Conservation (phyloP, 345 rosid species). For the Camelina neglecta region DNA sequence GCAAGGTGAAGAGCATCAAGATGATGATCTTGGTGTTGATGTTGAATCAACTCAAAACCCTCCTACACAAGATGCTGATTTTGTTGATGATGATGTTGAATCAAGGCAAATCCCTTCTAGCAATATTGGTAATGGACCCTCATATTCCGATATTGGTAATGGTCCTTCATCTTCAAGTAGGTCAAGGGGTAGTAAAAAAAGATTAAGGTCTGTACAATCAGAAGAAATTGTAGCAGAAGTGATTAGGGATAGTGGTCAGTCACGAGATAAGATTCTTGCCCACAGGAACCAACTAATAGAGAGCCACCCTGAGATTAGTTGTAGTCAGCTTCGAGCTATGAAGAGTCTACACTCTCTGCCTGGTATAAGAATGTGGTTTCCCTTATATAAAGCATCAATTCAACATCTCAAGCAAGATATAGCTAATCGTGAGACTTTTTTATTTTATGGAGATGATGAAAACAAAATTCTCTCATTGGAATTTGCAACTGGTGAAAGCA, state of each 20-base stretch:
- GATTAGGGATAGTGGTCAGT: background rate
- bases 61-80: too few species aligned
- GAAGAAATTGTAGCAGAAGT: background rate
- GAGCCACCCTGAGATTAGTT: background rate
- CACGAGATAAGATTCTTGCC: background rate
- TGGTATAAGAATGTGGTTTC: slow-evolving; percentile 16
- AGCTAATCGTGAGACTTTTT: background rate
- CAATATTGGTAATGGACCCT: too few species aligned
- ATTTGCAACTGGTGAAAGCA: too few species aligned
- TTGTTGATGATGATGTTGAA: too few species aligned
- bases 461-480: background rate
- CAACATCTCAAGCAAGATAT: background rate
- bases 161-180: too few species aligned
- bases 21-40: too few species aligned
- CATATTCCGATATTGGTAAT: too few species aligned
- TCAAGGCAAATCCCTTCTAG: too few species aligned
- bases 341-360: background rate
- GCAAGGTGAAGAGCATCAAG: too few species aligned
- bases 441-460: slow-evolving; percentile 11
- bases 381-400: slow-evolving; percentile 1
- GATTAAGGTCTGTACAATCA: background rate
- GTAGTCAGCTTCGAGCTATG: background rate
- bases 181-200: background rate
- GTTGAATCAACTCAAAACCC: too few species aligned
- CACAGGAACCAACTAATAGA: background rate